phyloP scores from a whole-genome alignment of 495 filamentous ascomycete species.

The Neurospora tetraspora region DNA sequence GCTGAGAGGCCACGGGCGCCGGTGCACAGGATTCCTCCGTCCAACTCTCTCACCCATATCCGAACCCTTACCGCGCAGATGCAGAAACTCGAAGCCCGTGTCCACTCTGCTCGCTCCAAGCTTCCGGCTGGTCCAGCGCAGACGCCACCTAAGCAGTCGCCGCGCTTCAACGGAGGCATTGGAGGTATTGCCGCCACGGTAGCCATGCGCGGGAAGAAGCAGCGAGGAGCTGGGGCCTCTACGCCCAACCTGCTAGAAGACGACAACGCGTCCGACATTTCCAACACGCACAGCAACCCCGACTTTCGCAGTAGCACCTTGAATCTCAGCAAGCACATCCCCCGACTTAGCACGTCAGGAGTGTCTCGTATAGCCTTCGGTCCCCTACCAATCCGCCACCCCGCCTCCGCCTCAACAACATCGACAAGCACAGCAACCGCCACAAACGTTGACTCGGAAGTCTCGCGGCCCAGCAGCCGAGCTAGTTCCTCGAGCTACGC shows the following conservation, averaged over 20 bases:
- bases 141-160: constrained; percentile 75
- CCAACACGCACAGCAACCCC: constrained; percentile 14
- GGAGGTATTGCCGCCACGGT: constrained; percentile 60
- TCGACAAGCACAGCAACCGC: not conserved
- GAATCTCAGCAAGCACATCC: constrained; percentile 35
- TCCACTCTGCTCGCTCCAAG: constrained; percentile 88
- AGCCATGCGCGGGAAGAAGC: constrained; percentile 62
- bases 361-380: constrained; percentile 45
- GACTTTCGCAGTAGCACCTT: constrained; percentile 28
- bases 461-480: constrained; percentile 51
- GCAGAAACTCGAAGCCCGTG: constrained; percentile 86
- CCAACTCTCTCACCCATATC: constrained; percentile 85
- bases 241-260: constrained; percentile 36
- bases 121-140: constrained; percentile 62
- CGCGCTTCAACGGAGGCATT: constrained; percentile 47
- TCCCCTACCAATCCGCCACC: constrained; percentile 38
- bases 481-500: constrained; percentile 45
- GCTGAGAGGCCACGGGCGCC: constrained; percentile 13
- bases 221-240: constrained; percentile 56
- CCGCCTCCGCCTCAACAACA: constrained; percentile 5
- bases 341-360: constrained; percentile 40
- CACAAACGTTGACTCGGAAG: constrained; percentile 23
- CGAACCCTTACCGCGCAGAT: constrained; percentile 90
- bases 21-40: constrained; percentile 52
- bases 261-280: constrained; percentile 27